A percentile compares a stretch with the other conserved stretches of the same genome.
phyloP scores from a whole-genome alignment of 164 flowering plant species.

The Vitis labrusca region DNA sequence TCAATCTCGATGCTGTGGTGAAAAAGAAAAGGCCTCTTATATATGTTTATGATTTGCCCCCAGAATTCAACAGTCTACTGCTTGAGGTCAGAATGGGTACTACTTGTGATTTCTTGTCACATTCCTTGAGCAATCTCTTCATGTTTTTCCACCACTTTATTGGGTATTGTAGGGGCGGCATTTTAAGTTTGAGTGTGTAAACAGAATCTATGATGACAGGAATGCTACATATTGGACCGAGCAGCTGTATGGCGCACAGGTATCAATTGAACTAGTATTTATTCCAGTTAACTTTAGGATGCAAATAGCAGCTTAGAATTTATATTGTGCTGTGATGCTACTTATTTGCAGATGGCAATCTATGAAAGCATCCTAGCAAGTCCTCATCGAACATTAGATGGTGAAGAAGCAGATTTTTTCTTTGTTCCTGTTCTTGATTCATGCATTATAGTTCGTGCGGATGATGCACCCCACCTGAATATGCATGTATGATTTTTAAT shows the following conservation, averaged over 20 bases:
- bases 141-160: conserved; percentile 1
- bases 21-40: conserved; percentile 89
- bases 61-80: conserved; percentile 85
- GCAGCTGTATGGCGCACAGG: conserved; percentile 93
- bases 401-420: conserved; percentile 94
- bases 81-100: conserved; percentile 71
- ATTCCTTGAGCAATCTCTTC: conserved; percentile 1
- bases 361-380: conserved; percentile 90
- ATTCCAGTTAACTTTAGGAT: not conserved
- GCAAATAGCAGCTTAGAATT: not conserved
- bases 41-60: conserved; percentile 93
- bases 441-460: conserved; percentile 91
- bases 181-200: conserved; percentile 85
- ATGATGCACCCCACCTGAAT: conserved; percentile 91
- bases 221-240: conserved; percentile 93
- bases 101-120: conserved; percentile 4
- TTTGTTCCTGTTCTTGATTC: conserved; percentile 98
- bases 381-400: conserved; percentile 77
- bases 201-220: conserved; percentile 68
- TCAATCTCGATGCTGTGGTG: conserved; percentile 55
- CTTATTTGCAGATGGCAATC: conserved; percentile 70
- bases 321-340: conserved; percentile 4
- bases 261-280: conserved; percentile 22
- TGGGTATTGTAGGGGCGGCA: conserved; percentile 79
- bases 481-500: conserved; percentile 51